Evolutionary conservation across 2,329 filamentous ascomycete genomes (phyloP).

Genomic region (Verticillium longisporum): DNA sequence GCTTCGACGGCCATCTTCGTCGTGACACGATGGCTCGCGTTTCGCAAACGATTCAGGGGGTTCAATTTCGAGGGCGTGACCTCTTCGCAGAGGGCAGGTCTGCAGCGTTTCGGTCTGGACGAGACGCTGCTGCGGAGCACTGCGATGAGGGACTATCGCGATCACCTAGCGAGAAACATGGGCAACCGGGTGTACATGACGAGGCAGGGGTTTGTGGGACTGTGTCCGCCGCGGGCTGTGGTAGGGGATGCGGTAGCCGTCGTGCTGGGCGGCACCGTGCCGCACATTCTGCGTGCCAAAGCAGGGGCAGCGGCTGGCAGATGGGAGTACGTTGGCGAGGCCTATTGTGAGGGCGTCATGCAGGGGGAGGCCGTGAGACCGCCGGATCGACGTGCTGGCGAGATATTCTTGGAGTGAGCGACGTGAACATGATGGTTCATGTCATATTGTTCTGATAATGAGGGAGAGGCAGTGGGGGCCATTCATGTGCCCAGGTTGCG

Average conservation of each 20-base stretch:
- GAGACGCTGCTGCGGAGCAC: neutral
- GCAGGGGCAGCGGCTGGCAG: neutral
- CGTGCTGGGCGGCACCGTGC: conserved; percentile 19
- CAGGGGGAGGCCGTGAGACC: conserved; percentile 17
- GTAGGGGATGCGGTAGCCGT: conserved; percentile 19
- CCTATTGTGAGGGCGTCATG: conserved; percentile 27
- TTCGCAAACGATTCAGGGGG: neutral
- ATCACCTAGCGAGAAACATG: neutral
- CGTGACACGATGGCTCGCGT: neutral
- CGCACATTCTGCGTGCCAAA: conserved; percentile 18
- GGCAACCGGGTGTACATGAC: conserved; percentile 19
- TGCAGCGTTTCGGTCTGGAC: neutral
- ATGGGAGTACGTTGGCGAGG: conserved; percentile 22
- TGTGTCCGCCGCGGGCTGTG: conserved; percentile 16
- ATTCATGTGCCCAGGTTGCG: no score
- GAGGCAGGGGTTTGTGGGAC: conserved; percentile 18
- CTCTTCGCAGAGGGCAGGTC: neutral
- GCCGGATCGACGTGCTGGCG: neutral
- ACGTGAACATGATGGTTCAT: neutral
- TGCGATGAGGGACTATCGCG: neutral
- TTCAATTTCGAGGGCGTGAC: neutral
- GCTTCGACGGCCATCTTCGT: neutral
- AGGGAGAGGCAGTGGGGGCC: neutral
- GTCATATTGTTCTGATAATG: no score
- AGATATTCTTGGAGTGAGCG: neutral